Percentiles rank a stretch among this genome's conserved stretches.
These are phyloP conservation scores for Cladophialophora yegresii DNA, from an alignment of 2,329 filamentous ascomycete species.

Conservation along the genomic window DNA sequence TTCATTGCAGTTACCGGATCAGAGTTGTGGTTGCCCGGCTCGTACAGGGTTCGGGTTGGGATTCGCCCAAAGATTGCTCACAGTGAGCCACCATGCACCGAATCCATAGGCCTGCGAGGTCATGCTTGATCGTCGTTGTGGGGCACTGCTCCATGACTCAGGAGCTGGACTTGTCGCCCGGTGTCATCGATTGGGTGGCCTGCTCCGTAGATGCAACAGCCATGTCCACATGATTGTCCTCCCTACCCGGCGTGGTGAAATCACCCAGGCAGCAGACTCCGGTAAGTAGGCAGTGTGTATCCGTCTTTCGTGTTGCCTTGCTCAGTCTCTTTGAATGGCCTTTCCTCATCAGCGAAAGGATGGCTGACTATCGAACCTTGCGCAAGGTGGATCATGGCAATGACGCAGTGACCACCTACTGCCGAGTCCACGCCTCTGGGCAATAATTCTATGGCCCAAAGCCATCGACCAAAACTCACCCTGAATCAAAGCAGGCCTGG, in stretches of 20 bases:
- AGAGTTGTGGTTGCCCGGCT: neutral
- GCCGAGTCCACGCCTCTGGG: neutral
- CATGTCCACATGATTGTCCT: neutral
- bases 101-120: neutral
- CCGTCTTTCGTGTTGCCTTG: neutral
- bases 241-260: neutral
- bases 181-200: neutral
- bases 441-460: neutral
- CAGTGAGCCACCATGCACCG: neutral
- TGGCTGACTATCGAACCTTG: neutral
- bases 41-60: neutral
- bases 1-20: neutral
- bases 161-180: neutral
- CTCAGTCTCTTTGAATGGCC: neutral
- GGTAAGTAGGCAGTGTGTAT: neutral
- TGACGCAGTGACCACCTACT: neutral
- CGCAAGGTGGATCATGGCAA: neutral
- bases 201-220: neutral
- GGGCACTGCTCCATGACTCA: neutral
- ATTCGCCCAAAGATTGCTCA: neutral
- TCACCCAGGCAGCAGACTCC: neutral
- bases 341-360: neutral
- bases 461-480: neutral
- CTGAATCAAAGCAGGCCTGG: neutral
- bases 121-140: neutral